Evolutionary conservation across 179 eudicot species (phyloP).

Genomic region (Silene noctiflora): DNA sequence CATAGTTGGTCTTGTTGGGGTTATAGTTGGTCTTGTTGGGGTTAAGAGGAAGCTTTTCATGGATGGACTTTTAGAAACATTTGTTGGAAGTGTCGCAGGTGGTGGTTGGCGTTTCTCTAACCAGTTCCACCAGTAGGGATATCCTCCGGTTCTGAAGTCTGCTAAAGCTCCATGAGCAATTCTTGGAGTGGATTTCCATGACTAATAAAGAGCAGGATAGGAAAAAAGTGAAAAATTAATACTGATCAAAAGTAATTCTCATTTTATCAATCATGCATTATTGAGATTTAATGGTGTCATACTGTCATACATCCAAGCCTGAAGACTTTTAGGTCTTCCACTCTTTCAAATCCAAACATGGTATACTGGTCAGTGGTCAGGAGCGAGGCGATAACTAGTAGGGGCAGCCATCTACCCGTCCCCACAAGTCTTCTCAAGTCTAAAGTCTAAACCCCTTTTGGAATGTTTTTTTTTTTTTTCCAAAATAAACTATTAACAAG

Average conservation of each 20-base stretch:
- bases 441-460: no score
- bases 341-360: no score
- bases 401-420: no score
- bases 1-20: slow-evolving; percentile 50
- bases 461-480: no score
- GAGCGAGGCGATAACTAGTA: no score
- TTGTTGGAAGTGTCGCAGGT: slow-evolving; percentile 32
- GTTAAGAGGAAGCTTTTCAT: slow-evolving; percentile 36
- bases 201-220: slow-evolving; percentile 30
- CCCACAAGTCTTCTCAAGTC: no score
- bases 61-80: slow-evolving; percentile 41
- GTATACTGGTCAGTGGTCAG: no score
- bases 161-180: slow-evolving; percentile 46
- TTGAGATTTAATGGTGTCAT: background rate
- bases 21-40: slow-evolving; percentile 46
- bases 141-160: slow-evolving; percentile 65
- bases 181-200: slow-evolving; percentile 65
- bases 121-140: slow-evolving; percentile 99
- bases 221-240: background rate
- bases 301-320: background rate
- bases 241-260: background rate
- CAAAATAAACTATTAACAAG: no score
- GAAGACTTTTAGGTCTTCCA: no score
- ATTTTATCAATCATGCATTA: background rate
- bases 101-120: slow-evolving; percentile 57